phyloP scores from a whole-genome alignment of 2,329 filamentous ascomycete species.

The Cryphonectria radicalis region DNA sequence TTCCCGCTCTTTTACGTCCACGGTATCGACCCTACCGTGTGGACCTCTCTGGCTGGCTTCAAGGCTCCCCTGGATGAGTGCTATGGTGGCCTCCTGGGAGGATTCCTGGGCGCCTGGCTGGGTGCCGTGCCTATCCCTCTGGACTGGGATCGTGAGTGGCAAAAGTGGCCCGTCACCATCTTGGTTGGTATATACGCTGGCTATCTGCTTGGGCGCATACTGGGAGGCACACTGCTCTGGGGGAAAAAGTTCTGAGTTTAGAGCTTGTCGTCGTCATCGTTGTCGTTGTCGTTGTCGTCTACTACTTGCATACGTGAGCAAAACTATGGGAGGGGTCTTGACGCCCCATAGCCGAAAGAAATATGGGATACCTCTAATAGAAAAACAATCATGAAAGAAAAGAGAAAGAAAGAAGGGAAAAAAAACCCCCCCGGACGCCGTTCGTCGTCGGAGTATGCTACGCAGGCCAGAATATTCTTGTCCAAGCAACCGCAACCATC shows the following conservation, averaged over 20 bases:
- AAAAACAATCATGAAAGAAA: not conserved
- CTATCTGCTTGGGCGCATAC: conserved; percentile 70
- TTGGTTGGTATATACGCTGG: conserved; percentile 81
- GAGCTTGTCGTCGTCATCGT: not conserved
- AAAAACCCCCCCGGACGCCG: not conserved
- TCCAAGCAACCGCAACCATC: not conserved
- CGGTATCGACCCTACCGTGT: conserved; percentile 73
- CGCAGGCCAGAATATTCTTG: not conserved
- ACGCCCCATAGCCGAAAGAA: not conserved
- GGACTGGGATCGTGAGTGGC: conserved; percentile 99
- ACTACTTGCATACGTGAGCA: not conserved
- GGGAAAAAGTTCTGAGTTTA: conserved; percentile 46
- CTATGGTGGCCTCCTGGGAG: conserved; percentile 81
- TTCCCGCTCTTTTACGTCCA: conserved; percentile 86
- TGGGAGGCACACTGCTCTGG: conserved; percentile 57
- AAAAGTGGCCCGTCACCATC: conserved; percentile 95
- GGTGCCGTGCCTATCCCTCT: conserved; percentile 94
- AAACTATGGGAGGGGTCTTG: not conserved
- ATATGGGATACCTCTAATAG: not conserved
- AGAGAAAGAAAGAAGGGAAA: not conserved
- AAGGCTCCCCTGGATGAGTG: conserved; percentile 79
- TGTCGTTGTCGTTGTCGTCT: not conserved
- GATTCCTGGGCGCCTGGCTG: conserved; percentile 82
- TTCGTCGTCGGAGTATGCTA: not conserved
- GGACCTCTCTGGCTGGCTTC: conserved; percentile 71